Evolutionary conservation across 83 land plant species (phyloP).

Genomic region (Thuja plicata): DNA sequence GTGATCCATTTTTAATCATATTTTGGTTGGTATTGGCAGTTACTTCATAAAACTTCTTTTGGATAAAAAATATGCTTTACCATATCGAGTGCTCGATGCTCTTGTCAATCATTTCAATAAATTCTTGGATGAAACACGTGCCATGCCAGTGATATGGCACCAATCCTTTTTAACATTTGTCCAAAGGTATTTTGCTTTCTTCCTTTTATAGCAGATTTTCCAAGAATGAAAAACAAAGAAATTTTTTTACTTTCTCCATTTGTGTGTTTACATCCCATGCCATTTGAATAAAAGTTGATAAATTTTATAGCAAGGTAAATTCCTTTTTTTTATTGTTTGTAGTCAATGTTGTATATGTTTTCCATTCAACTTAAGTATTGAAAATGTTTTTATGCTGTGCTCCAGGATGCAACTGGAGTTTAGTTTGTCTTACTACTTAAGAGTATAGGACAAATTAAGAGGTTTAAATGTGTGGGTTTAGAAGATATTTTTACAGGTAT

Average conservation of each 20-base stretch:
- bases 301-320: neutral
- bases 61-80: conserved; percentile 96
- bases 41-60: conserved; percentile 89
- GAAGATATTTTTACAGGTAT: neutral
- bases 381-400: neutral
- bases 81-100: conserved; percentile 88
- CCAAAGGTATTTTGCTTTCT: conserved; percentile 60
- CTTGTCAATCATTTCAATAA: conserved; percentile 77
- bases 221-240: neutral
- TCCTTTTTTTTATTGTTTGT: neutral
- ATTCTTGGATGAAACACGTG: conserved; percentile 74
- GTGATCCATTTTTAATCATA: neutral
- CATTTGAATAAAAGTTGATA: neutral
- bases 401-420: neutral
- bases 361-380: neutral
- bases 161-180: conserved; percentile 94
- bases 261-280: neutral
- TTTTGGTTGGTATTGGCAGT: conserved; percentile 43
- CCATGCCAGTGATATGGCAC: conserved; percentile 98
- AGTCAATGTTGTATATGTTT: neutral
- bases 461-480: neutral
- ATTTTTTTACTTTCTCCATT: neutral
- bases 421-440: neutral
- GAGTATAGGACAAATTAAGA: neutral
- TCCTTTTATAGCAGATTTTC: neutral